phyloP scores from a whole-genome alignment of 192 early-diverging fungal genomes.

The Jimgerdemannia flammicorona region DNA sequence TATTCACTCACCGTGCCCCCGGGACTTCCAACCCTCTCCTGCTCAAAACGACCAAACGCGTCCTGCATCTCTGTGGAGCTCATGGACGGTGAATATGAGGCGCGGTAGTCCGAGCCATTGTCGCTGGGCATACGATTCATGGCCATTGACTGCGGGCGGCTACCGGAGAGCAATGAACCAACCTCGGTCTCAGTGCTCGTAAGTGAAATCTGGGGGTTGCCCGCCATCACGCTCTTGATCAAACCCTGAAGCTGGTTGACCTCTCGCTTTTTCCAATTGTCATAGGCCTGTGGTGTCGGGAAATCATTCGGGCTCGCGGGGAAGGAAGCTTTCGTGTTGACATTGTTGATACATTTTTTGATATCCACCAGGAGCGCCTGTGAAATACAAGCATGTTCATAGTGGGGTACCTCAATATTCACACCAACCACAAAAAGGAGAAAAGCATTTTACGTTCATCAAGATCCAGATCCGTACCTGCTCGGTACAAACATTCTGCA shows the following conservation, averaged over 20 bases:
- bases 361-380: slow-evolving; percentile 44
- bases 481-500: slow-evolving; percentile 37
- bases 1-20: neutral
- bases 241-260: slow-evolving; percentile 44
- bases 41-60: neutral
- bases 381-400: neutral
- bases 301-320: slow-evolving; percentile 44
- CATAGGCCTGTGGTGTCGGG: slow-evolving; percentile 38
- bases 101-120: neutral
- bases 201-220: slow-evolving; percentile 31
- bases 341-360: slow-evolving; percentile 43
- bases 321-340: slow-evolving; percentile 32
- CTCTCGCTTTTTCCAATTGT: slow-evolving; percentile 53
- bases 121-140: neutral
- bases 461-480: slow-evolving; percentile 24
- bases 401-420: too few species aligned
- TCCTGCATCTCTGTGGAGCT: slow-evolving; percentile 8
- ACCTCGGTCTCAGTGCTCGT: slow-evolving; percentile 19
- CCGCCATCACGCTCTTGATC: slow-evolving; percentile 29
- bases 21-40: slow-evolving; percentile 1
- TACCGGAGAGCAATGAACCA: slow-evolving; percentile 1
- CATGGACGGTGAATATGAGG: neutral
- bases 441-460: too few species aligned
- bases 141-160: neutral
- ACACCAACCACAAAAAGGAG: too few species aligned